Percentiles rank a stretch among this genome's conserved stretches.
Evolutionary conservation across 2,329 filamentous ascomycete species (phyloP).

Genomic region (Ceratocystis lukuohia): DNA sequence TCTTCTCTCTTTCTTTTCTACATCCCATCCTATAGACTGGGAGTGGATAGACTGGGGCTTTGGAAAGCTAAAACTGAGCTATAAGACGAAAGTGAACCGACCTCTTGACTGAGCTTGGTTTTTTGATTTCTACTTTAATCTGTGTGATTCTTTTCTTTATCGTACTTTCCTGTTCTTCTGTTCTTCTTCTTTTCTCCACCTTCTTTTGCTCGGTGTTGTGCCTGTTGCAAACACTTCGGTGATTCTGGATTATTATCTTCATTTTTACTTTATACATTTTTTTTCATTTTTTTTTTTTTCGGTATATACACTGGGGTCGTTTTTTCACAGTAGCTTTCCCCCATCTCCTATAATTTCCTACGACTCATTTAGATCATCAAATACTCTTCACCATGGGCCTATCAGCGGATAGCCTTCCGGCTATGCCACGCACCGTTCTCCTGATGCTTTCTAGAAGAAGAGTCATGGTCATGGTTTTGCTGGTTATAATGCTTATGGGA

Average conservation of each 20-base stretch:
- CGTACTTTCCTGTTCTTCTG: not conserved
- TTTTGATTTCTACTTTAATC: not conserved
- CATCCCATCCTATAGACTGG: not conserved
- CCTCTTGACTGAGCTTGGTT: not conserved
- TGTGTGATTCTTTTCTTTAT: slow-evolving; percentile 2
- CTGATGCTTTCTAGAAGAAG: slow-evolving; percentile 17
- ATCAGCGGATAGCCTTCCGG: slow-evolving; percentile 7
- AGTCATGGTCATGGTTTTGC: slow-evolving; percentile 12
- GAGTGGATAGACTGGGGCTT: not conserved
- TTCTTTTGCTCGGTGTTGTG: not conserved
- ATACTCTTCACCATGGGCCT: slow-evolving; percentile 12
- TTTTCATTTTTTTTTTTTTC: not conserved
- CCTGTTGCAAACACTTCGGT: not conserved
- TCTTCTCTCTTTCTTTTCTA: not conserved
- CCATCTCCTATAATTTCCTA: not conserved
- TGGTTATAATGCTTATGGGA: slow-evolving; percentile 17
- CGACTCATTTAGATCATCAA: not conserved
- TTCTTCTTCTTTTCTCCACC: not conserved
- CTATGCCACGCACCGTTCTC: slow-evolving; percentile 9
- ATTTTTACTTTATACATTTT: not conserved
- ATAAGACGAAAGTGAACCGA: slow-evolving; percentile 10
- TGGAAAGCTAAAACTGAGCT: not conserved
- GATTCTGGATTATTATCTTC: not conserved
- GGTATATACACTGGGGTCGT: not conserved
- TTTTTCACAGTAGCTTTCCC: not conserved